phyloP scores from a whole-genome alignment of 305 asterid species.

The Fraxinus xanthoxyloides region DNA sequence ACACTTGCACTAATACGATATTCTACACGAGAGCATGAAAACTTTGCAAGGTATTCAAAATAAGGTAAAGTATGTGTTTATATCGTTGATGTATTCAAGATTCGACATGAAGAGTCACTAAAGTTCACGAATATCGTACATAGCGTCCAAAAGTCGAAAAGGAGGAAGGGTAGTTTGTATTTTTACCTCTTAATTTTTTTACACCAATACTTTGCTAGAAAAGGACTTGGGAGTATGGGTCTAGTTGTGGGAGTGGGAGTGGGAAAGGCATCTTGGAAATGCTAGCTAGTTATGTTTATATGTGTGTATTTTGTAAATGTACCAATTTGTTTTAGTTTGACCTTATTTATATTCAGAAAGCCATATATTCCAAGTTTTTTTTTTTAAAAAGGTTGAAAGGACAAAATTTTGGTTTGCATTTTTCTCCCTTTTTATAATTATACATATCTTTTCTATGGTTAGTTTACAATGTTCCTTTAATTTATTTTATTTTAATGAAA shows the following conservation, averaged over 20 bases:
- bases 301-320: not conserved
- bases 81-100: not conserved
- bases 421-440: not conserved
- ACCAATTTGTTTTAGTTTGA: not conserved
- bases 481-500: not conserved
- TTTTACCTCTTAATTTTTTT: not conserved
- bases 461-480: not conserved
- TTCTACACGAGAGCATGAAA: not conserved
- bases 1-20: not conserved
- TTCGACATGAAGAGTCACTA: not conserved
- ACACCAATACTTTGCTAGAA: not conserved
- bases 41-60: not conserved
- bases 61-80: not conserved
- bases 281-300: not conserved
- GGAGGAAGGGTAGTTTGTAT: not conserved
- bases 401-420: not conserved
- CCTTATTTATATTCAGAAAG: not conserved
- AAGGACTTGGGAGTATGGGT: not conserved
- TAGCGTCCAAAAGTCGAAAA: not conserved
- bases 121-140: not conserved
- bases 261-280: not conserved
- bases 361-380: not conserved
- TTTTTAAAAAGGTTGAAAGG: not conserved
- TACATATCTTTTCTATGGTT: not conserved
- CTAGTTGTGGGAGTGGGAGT: not conserved